A percentile compares a stretch with the other conserved stretches of the same genome.
Conservation (phyloP, 805 yeast genomes). For the Clavispora phyllophila region DNA sequence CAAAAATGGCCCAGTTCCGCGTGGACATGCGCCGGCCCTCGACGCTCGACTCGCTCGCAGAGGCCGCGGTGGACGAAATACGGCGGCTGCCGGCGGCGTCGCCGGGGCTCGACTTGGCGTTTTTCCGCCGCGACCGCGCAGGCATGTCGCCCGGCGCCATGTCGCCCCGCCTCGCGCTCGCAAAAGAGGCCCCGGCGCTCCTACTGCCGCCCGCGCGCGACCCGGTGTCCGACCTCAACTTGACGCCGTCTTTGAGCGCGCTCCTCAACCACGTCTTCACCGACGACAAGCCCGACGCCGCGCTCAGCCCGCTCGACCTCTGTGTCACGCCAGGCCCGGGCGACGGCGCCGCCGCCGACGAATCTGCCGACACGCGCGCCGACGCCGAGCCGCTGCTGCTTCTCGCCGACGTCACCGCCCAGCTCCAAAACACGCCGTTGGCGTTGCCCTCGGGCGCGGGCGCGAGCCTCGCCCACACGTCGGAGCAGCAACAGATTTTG, state of each 20-base stretch:
- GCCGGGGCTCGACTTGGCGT: background rate
- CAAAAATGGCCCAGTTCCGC: constrained; percentile 5
- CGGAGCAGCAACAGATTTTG: constrained; percentile 34
- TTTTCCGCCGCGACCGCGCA: background rate
- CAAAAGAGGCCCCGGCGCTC: background rate
- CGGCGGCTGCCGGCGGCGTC: background rate
- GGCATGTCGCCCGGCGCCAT: background rate
- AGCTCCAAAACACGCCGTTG: background rate
- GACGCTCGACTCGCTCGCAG: constrained; percentile 29
- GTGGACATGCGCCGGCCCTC: constrained; percentile 10
- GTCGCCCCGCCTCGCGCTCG: constrained; percentile 8
- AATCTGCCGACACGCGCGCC: background rate
- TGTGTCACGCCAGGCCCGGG: background rate
- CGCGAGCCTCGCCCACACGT: constrained; percentile 16
- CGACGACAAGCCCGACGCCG: constrained; percentile 15
- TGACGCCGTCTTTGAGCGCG: constrained; percentile 37
- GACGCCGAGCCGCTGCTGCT: background rate
- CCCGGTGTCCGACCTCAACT: constrained; percentile 16
- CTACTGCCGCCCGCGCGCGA: constrained; percentile 8
- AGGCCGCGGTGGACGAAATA: constrained; percentile 30
- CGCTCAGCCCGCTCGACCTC: constrained; percentile 25
- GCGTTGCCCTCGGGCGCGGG: background rate
- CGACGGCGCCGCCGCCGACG: background rate
- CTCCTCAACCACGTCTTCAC: constrained; percentile 31
- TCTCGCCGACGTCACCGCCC: background rate